phyloP scores from a whole-genome alignment of 306 rosid species.

The Cucumis sativus region DNA sequence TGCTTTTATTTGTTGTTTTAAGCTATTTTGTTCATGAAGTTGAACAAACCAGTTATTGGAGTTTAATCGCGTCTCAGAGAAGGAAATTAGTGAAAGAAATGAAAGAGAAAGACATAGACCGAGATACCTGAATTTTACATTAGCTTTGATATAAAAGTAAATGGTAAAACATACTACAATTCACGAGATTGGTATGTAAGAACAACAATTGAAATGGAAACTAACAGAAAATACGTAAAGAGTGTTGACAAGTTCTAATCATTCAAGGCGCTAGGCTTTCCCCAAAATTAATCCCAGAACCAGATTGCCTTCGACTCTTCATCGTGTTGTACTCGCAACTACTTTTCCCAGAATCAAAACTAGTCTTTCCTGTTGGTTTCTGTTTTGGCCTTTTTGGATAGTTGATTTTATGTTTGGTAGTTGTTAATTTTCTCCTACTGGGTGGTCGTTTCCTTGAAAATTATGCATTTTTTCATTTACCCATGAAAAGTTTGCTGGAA shows the following conservation, averaged over 20 bases:
- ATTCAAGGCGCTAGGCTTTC: neutral
- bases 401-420: neutral
- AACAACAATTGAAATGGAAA: neutral
- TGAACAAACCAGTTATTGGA: neutral
- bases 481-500: neutral
- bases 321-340: neutral
- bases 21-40: neutral
- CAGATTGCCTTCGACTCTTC: neutral
- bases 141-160: neutral
- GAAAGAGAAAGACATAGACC: neutral
- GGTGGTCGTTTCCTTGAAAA: neutral
- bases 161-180: neutral
- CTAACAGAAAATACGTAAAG: neutral
- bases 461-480: neutral
- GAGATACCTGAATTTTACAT: neutral
- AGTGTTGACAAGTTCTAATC: neutral
- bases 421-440: neutral
- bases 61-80: neutral
- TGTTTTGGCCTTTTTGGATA: neutral
- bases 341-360: neutral
- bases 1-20: neutral
- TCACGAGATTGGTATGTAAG: neutral
- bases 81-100: neutral
- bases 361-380: neutral
- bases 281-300: neutral